Percentiles rank a stretch among this genome's conserved stretches.
Conservation (phyloP, 306 rosid genomes). For the Coriaria nepalensis region DNA sequence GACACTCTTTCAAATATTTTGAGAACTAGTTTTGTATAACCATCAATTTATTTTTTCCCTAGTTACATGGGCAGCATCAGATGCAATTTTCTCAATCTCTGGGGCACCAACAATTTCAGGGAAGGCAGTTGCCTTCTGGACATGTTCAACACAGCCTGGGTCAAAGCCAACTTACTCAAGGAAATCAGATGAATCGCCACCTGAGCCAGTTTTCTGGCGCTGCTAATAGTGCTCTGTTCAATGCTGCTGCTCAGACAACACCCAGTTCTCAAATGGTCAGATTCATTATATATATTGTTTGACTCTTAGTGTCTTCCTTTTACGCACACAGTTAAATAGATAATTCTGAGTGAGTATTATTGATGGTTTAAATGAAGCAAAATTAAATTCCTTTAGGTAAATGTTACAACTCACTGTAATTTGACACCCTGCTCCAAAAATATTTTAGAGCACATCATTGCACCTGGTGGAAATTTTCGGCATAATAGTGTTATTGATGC, state of each 20-base stretch:
- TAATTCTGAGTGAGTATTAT: too few species aligned
- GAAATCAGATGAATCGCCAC: conserved; percentile 77
- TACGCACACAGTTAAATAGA: conserved; percentile 1
- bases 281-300: conserved; percentile 7
- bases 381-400: too few species aligned
- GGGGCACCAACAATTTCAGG: conserved; percentile 88
- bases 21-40: too few species aligned
- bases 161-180: conserved; percentile 86
- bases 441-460: too few species aligned
- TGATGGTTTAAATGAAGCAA: too few species aligned
- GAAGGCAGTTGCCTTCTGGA: conserved; percentile 76
- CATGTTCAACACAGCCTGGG: conserved; percentile 78
- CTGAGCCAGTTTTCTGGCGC: conserved; percentile 62
- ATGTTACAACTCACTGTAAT: too few species aligned
- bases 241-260: conserved; percentile 83
- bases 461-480: too few species aligned
- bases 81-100: conserved; percentile 79
- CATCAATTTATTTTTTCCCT: conserved; percentile 19
- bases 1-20: too few species aligned
- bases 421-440: conserved; percentile 7
- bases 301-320: conserved; percentile 1
- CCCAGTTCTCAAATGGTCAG: conserved; percentile 78
- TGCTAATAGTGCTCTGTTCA: conserved; percentile 73
- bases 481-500: too few species aligned
- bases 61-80: conserved; percentile 84